Base-by-base conservation (phyloP, 2,329 filamentous ascomycete species). In the Phymatotrichopsis omnivora region DNA sequence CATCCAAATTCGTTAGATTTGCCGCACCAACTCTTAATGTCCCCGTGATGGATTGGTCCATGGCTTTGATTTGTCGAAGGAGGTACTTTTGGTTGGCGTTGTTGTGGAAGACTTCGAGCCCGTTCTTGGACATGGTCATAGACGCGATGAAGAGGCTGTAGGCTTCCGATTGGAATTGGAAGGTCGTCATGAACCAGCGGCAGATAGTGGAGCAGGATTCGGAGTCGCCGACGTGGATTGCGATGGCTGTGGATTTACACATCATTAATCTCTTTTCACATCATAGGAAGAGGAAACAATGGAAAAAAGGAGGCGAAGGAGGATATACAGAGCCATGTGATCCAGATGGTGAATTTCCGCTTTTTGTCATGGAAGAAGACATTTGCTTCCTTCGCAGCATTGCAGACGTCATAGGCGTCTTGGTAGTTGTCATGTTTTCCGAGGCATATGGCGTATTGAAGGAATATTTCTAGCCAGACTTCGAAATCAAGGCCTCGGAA, bases 391-490 rank as follows among this genome's bases (percentile, higher is more conserved):
- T 79, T 73, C 1, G 84, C 85, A 5, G 82, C 77, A 51, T 86
- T 77, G 56, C 93, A 80, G 6, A 85, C 76, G 39, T 80, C 76
- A 61, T 94, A 95, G 39, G 85, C 80, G 52, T 85, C 79, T 31
- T 79, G 72, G 11, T 74, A 68, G 36, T 81, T 75, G 25, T 78
- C 78, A 16, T 71, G 67, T 31, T 76, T 74, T 6, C 86, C 82
- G 24, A 91, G 72, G 4, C 80, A 71, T 36, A 95, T 71, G 3
- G 86, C 82, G 60, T 93, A 93, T 58, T 91, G 83, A 27, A 93
- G 73, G 60, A 98, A 94, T 1, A 94, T 72, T 56, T 93, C 83
- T 3, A 95, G 73, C 91, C 91, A 98, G 35, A 78, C 73, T 47
- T 79, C 71, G 60, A 96, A 94, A 0, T 78, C 68, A 35, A 96